Conservation (phyloP, 2,329 filamentous ascomycete genomes). For the Hypocreales sp. region DNA sequence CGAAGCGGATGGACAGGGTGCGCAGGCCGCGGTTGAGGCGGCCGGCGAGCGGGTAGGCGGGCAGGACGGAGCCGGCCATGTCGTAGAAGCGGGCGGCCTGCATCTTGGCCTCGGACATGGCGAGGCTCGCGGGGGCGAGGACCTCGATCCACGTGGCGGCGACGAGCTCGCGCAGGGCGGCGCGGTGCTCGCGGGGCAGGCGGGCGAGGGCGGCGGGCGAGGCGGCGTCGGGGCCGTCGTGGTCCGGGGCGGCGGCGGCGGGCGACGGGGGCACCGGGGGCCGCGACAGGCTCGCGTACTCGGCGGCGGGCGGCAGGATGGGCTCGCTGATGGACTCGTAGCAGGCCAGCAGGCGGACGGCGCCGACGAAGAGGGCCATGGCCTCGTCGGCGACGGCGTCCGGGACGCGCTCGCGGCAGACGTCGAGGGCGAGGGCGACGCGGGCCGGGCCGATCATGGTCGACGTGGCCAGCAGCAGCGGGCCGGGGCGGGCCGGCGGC, state of each 20-base stretch:
- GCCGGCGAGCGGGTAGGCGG: constrained; percentile 29
- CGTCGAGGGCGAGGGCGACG: constrained; percentile 27
- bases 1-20: constrained; percentile 16
- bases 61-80: constrained; percentile 31
- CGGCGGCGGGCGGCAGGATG: constrained; percentile 24
- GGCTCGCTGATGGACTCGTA: constrained; percentile 29
- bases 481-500: constrained; percentile 21
- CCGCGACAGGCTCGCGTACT: constrained; percentile 18
- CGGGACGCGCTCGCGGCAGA: constrained; percentile 27
- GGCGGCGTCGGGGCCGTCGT: constrained; percentile 1
- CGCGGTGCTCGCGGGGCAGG: constrained; percentile 23
- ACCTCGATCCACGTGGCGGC: constrained; percentile 27
- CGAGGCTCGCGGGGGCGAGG: constrained; percentile 22
- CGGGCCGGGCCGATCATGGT: constrained; percentile 18
- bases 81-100: constrained; percentile 33
- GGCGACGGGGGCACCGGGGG: constrained; percentile 23
- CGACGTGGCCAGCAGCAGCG: constrained; percentile 30
- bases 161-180: constrained; percentile 24
- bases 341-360: constrained; percentile 28
- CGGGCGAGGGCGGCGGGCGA: constrained; percentile 6
- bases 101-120: constrained; percentile 24
- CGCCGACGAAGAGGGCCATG: constrained; percentile 27
- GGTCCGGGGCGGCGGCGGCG: constrained; percentile 6
- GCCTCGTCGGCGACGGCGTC: constrained; percentile 25
- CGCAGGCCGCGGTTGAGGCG: constrained; percentile 27